Evolutionary conservation across 139 green algal species (phyloP).

Genomic region (Tetradesmus lagerheimii): DNA sequence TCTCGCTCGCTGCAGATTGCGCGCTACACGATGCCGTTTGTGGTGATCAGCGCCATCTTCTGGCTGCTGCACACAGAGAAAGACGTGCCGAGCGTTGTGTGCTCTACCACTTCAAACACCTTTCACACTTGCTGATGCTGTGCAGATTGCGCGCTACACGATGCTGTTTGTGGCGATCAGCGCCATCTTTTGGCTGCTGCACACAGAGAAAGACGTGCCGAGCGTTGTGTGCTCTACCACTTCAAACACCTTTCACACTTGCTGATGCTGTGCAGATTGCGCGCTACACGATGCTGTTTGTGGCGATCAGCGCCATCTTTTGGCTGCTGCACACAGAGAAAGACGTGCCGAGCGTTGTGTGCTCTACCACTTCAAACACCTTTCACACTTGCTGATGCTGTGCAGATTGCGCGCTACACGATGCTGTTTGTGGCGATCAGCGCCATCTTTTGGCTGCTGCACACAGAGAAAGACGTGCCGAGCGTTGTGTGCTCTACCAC

Average conservation of each 20-base stretch:
- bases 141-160: constrained; percentile 62
- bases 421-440: constrained; percentile 68
- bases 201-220: too few species aligned
- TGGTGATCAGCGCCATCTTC: constrained; percentile 64
- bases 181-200: constrained; percentile 69
- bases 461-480: too few species aligned
- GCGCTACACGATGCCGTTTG: constrained; percentile 53
- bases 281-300: constrained; percentile 66
- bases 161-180: constrained; percentile 68
- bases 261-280: constrained; percentile 44
- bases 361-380: too few species aligned
- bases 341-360: too few species aligned
- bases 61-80: too few species aligned
- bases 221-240: too few species aligned
- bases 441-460: constrained; percentile 69
- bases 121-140: neutral
- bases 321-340: constrained; percentile 74
- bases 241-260: too few species aligned
- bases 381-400: neutral
- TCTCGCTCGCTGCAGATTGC: neutral
- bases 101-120: too few species aligned
- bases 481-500: too few species aligned
- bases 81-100: too few species aligned
- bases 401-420: constrained; percentile 62
- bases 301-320: constrained; percentile 68